These are phyloP conservation scores for Naganishia albida DNA, from an alignment of 1,284 basidiomycete genomes.

Conservation along the genomic window DNA sequence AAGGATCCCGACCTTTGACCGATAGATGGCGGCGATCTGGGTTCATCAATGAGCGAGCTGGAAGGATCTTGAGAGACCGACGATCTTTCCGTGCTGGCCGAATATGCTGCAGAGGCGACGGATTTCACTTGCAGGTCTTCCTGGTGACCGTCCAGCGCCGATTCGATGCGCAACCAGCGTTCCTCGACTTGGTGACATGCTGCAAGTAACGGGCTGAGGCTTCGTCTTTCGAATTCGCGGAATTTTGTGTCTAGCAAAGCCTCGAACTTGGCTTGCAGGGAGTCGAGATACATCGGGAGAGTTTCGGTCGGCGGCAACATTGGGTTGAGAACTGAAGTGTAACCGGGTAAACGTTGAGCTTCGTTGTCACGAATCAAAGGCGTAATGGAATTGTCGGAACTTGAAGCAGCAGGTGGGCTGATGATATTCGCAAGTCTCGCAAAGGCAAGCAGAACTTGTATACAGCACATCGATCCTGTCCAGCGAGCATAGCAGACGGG, in stretches of 20 bases:
- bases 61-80: not conserved
- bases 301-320: no score
- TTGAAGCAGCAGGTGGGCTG: no score
- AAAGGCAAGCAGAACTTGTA: no score
- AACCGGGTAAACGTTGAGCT: no score
- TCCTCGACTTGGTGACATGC: not conserved
- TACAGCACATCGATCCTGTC: no score
- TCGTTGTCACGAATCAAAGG: no score
- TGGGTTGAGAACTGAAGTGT: no score
- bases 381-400: no score
- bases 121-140: no score
- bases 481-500: no score
- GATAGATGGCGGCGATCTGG: not conserved
- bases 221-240: not conserved
- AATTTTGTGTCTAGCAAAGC: slow-evolving; percentile 1
- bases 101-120: no score
- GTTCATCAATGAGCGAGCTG: not conserved
- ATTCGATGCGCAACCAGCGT: not conserved
- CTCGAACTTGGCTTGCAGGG: not conserved
- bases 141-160: not conserved
- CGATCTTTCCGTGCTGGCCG: not conserved
- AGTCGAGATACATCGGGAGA: not conserved
- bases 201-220: not conserved
- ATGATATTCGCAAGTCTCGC: no score
- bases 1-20: not conserved